Evolutionary conservation across 192 early-diverging fungal genomes (phyloP), one percentile per base, ranked within the genome.

Genomic region (Mortierella antarctica): DNA sequence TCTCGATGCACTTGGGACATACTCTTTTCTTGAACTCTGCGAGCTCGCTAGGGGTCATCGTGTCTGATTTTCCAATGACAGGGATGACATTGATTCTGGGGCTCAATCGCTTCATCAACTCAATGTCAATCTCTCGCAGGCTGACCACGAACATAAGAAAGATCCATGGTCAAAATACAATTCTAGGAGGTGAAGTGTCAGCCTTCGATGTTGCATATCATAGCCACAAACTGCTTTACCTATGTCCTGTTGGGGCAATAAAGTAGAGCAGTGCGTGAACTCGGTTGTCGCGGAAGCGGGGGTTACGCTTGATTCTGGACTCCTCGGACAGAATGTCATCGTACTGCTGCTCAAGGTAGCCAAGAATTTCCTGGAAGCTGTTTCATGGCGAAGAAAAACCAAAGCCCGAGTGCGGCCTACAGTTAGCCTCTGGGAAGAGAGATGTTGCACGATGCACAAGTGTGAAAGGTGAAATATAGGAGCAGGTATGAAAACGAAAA

Each of bases 241-340:
- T 89, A 86, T 98, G 97, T 40, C 98, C 98, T 20, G 96, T 97
- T n/a, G 98, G 97, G 23, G 94, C 89, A 73, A 99, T 98, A 83
- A 99, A 99, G 89, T 99, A 99, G 53, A 99, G 87, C 21, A 98
- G 89, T 12, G 94, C 95, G 81, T 99, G 98, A 39, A 99, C 90
- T 54, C 98, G 91, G 85, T 95, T 95, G 85, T 99, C 98, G 51
- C 83, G 73, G 87, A 97, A 97, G 81, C 96, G 90, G 57, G 91
- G 88, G 74, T 93, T 93, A 70, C 93, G 92, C 83, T 93, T 94
- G 83, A 94, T 93, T 62, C 92, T 77, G 63, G 92, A 91, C 73
- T 95, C 94, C 74, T 98, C 95, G 9, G 95, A 93, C 58, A 98
- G 82, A 63, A 97, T 95, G 67, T 94, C 92, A 78, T 98, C 97